A percentile compares a stretch with the other conserved stretches of the same genome.
phyloP scores from a whole-genome alignment of 1,139 yeast species.

The Debaryomyces udenii region DNA sequence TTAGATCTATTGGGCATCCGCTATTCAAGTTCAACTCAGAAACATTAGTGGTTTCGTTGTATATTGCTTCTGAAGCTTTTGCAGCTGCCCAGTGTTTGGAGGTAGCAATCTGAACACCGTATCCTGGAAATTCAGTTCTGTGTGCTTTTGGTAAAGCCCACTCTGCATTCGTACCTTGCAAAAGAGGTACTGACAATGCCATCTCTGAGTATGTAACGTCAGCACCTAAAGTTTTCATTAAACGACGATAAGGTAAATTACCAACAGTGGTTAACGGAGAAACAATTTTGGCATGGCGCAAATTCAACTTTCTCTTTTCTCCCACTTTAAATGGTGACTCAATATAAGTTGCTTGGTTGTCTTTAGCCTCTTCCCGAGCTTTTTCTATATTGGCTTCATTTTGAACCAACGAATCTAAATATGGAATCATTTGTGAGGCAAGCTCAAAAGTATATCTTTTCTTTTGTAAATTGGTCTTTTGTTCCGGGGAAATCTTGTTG shows the following conservation, averaged over 20 bases:
- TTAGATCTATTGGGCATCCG: conserved; percentile 95
- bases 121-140: conserved; percentile 76
- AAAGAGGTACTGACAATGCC: conserved; percentile 85
- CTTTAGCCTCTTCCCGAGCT: conserved; percentile 32
- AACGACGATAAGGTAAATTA: conserved; percentile 88
- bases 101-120: conserved; percentile 93
- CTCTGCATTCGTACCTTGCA: conserved; percentile 90
- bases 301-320: conserved; percentile 79
- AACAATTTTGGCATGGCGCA: conserved; percentile 76
- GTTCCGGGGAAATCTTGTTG: conserved; percentile 59
- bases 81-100: conserved; percentile 93
- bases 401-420: conserved; percentile 53
- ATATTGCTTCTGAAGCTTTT: conserved; percentile 82
- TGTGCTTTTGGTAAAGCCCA: conserved; percentile 98
- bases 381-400: conserved; percentile 40
- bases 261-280: conserved; percentile 98
- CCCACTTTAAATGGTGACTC: conserved; percentile 77
- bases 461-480: conserved; percentile 62
- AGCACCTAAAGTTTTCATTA: conserved; percentile 90
- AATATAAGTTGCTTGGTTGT: conserved; percentile 48
- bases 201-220: conserved; percentile 94
- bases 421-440: conserved; percentile 57
- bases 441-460: conserved; percentile 59
- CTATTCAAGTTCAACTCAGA: conserved; percentile 88
- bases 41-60: conserved; percentile 54